Percentiles rank a stretch among this genome's conserved stretches.
phyloP scores from a whole-genome alignment of 179 eudicot species.

The Beta corolliflora region DNA sequence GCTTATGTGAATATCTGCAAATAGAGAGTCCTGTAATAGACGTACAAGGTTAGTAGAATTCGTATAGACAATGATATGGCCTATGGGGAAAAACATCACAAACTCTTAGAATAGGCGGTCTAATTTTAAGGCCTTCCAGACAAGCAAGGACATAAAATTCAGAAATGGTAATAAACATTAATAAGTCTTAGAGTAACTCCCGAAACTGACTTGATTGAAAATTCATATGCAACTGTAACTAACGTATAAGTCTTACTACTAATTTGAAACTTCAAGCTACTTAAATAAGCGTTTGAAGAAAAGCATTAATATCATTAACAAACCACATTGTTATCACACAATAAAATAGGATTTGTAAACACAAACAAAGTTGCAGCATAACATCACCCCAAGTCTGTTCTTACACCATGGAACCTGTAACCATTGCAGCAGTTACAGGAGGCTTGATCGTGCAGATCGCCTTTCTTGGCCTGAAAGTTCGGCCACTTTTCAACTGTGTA shows the following conservation, averaged over 20 bases:
- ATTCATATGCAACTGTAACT: background rate
- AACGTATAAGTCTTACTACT: background rate
- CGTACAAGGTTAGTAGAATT: no score
- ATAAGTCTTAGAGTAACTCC: background rate
- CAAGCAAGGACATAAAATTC: no score
- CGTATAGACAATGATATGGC: no score
- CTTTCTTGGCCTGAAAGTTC: background rate
- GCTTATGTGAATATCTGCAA: no score
- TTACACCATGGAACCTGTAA: constrained; percentile 24
- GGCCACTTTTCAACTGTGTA: constrained; percentile 16
- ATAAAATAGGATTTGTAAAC: background rate
- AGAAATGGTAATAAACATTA: background rate
- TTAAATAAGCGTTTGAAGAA: background rate
- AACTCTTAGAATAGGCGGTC: no score
- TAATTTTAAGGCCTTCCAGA: no score
- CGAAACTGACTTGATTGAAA: background rate
- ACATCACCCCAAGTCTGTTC: background rate
- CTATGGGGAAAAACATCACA: no score
- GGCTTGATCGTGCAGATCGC: constrained; percentile 24
- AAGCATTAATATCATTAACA: background rate
- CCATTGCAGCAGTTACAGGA: constrained; percentile 22
- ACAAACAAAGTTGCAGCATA: background rate
- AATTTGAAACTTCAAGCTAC: background rate
- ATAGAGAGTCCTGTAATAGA: no score
- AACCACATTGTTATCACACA: background rate